Conservation (phyloP, 169 alveolate species). For the Plasmodium knowlesi region DNA sequence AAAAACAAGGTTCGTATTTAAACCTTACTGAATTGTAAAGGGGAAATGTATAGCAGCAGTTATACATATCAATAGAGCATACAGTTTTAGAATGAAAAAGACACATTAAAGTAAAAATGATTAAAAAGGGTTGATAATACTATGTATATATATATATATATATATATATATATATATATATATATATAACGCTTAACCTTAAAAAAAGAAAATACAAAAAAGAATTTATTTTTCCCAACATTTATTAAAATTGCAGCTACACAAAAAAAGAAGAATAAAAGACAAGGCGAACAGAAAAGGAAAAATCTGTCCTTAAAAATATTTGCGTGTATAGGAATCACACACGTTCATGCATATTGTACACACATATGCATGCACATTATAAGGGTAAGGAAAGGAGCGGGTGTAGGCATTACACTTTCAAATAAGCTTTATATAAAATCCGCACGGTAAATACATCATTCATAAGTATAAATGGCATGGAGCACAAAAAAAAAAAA, state of each 20-base stretch:
- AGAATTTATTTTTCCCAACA: not conserved
- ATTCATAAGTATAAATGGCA: not conserved
- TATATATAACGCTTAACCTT: not conserved
- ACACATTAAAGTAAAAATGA: not conserved
- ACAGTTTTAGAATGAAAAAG: not conserved
- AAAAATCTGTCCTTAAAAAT: not conserved
- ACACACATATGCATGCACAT: not conserved
- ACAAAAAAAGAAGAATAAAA: not conserved
- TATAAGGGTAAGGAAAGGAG: not conserved
- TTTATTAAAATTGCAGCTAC: not conserved
- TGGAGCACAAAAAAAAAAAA: not conserved
- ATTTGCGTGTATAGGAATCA: not conserved
- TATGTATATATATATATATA: not conserved
- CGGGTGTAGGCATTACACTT: not conserved
- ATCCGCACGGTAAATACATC: not conserved
- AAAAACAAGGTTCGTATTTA: not conserved
- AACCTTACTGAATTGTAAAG: not conserved
- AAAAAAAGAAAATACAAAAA: conserved; percentile 7
- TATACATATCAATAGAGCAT: not conserved
- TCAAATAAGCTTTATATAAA: not conserved
- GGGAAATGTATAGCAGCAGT: not conserved
- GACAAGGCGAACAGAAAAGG: not conserved
- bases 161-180: not conserved
- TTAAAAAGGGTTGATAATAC: not conserved
- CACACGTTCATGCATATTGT: not conserved